Base-by-base conservation (phyloP, 331 rosid species). In the Quercus tomentella region DNA sequence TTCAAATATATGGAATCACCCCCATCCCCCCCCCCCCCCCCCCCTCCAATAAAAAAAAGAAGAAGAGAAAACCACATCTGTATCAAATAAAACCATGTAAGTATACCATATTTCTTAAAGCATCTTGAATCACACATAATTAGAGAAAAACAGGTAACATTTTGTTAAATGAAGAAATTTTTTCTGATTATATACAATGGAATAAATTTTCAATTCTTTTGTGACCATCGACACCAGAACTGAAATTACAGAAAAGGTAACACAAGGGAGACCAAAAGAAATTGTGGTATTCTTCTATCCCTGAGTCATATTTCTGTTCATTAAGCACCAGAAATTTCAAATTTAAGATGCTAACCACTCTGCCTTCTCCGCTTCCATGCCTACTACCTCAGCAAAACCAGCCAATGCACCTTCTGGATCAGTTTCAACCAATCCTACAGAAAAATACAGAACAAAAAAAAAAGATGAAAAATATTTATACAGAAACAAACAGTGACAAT, bases 331-430 rank as follows among this genome's bases (percentile, higher is more conserved):
- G 74, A 35, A 56, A 63, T 25, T 71, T 35, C 35, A 71, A 49
- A 15, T 25, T 5, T 28, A 78, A 76, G 73, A 61, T 73, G 57
- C 86, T 82, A 80, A 96, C 98, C 99, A 96, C 84, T 93, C 98
- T 35, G 99, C 98, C 86, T 95, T 95, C 60, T 91, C 99, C 22
- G 91, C 94, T 78, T 95, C 98, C 99, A 95, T 95, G 56, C 80
- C 77, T 66, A 95, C 92, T 26, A 95, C 99, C 87, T 93, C 96
- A n/a, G 89, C 86, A 78, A 95, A 95, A 70, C 99, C 99, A 70
- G 93, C 74, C 71, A 95, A 97, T 55, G 99, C 98, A 75, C 82
- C 98, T 90, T 93, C 97, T 3, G 97, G 94, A 75, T 93, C 97
- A 73, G 93, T 88, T 86, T 95, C 99, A 70, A 93, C 94, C 91